Evolutionary conservation across 2,329 filamentous ascomycete genomes (phyloP).

Genomic region (Verruconis gallopava): DNA sequence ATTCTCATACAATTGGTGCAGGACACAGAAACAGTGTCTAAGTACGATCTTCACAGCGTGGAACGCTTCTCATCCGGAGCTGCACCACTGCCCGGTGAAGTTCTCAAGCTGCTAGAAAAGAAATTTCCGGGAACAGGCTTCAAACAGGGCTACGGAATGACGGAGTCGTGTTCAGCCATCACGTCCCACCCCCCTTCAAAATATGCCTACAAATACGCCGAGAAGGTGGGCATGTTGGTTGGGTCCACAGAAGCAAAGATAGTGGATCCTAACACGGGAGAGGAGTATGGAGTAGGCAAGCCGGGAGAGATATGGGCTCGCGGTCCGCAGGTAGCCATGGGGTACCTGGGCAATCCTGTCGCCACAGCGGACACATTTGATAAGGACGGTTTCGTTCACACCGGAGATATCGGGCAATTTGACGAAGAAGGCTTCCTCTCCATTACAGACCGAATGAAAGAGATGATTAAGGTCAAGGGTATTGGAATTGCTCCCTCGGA

Average conservation of each 20-base stretch:
- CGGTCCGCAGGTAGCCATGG: slow-evolving; percentile 18
- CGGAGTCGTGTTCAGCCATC: slow-evolving; percentile 14
- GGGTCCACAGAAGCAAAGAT: slow-evolving; percentile 15
- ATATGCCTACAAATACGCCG: slow-evolving; percentile 12
- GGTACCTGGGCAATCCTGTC: slow-evolving; percentile 17
- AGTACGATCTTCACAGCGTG: too few relatives aligned
- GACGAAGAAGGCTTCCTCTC: slow-evolving; percentile 21
- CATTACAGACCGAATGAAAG: too few relatives aligned
- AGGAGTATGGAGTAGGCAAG: slow-evolving; percentile 17
- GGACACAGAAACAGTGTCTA: too few relatives aligned
- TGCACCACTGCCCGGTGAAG: slow-evolving; percentile 12
- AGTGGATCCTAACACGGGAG: slow-evolving; percentile 19
- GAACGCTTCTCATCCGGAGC: slow-evolving; percentile 16
- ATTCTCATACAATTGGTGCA: background rate
- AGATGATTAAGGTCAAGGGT: slow-evolving; percentile 22
- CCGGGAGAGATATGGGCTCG: slow-evolving; percentile 19
- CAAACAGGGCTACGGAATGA: slow-evolving; percentile 17
- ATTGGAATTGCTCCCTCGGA: slow-evolving; percentile 21
- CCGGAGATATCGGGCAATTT: too few relatives aligned
- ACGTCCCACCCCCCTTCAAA: slow-evolving; percentile 12
- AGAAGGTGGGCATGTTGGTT: slow-evolving; percentile 13
- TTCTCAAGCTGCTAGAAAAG: slow-evolving; percentile 11
- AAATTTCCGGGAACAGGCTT: slow-evolving; percentile 12
- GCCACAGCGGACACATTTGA: slow-evolving; percentile 18
- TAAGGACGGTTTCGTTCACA: slow-evolving; percentile 20